phyloP scores from a whole-genome alignment of 768 basidiomycete genomes.

The Tricholoma terreum region DNA sequence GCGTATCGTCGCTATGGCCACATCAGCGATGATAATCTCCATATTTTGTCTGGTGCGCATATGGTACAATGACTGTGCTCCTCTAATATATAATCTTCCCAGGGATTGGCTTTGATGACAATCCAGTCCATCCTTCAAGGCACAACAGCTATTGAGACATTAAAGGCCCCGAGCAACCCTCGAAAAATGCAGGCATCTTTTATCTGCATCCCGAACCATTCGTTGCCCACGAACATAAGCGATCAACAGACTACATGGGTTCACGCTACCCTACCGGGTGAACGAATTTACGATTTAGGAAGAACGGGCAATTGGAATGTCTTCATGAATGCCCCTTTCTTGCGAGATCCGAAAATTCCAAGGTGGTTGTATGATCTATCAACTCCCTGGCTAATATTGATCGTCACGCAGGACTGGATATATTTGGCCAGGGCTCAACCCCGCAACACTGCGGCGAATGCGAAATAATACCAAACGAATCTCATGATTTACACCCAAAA shows the following conservation, averaged over 20 bases:
- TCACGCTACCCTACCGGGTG: slow-evolving; percentile 19
- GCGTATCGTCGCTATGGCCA: slow-evolving; percentile 24
- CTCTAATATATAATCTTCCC: neutral
- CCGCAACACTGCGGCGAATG: slow-evolving; percentile 27
- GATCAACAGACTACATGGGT: slow-evolving; percentile 6
- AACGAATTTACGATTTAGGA: slow-evolving; percentile 40
- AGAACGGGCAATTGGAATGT: slow-evolving; percentile 24
- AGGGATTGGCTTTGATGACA: slow-evolving; percentile 30
- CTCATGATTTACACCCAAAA: neutral
- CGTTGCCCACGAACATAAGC: neutral
- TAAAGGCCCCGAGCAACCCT: slow-evolving; percentile 8
- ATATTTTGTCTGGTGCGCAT: slow-evolving; percentile 34
- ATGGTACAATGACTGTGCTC: neutral
- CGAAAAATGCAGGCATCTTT: slow-evolving; percentile 8
- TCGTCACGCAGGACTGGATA: slow-evolving; percentile 17
- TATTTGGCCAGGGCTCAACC: slow-evolving; percentile 39
- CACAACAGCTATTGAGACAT: slow-evolving; percentile 31
- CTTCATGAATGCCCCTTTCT: slow-evolving; percentile 19
- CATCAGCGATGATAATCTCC: slow-evolving; percentile 28
- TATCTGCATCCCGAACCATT: slow-evolving; percentile 23
- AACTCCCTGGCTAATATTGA: neutral
- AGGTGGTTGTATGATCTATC: slow-evolving; percentile 1
- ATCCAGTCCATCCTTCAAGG: slow-evolving; percentile 28
- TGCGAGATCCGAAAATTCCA: slow-evolving; percentile 6
- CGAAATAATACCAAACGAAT: slow-evolving; percentile 3